Conservation (phyloP, 345 rosid genomes). For the Turritis glabra region DNA sequence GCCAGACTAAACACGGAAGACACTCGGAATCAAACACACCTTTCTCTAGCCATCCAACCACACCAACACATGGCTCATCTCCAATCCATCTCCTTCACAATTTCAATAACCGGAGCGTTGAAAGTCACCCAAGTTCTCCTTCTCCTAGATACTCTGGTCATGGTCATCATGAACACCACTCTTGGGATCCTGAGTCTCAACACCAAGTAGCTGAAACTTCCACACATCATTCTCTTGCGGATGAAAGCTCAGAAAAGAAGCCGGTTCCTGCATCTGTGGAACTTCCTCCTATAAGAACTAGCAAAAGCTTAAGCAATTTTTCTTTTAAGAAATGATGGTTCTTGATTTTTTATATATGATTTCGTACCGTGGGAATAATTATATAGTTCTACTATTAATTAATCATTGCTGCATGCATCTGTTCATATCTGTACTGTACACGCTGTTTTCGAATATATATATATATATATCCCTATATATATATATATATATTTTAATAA, state of each 20-base stretch:
- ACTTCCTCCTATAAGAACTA: constrained; percentile 36
- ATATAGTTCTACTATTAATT: background rate
- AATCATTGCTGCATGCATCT: constrained; percentile 13
- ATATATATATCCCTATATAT: too few species aligned
- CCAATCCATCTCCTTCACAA: constrained; percentile 71
- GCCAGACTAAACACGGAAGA: constrained; percentile 53
- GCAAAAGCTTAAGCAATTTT: constrained; percentile 33
- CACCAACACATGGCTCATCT: constrained; percentile 68
- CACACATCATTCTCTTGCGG: constrained; percentile 21
- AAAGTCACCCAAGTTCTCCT: constrained; percentile 49
- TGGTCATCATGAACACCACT: constrained; percentile 21
- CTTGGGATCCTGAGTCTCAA: constrained; percentile 58
- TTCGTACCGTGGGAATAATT: background rate
- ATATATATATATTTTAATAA: too few species aligned
- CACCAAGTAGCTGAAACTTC: constrained; percentile 41
- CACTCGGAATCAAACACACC: constrained; percentile 57
- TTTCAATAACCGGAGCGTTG: constrained; percentile 46
- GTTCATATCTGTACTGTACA: background rate
- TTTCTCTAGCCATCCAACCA: constrained; percentile 62
- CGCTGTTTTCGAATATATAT: background rate
- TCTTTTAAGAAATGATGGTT: constrained; percentile 34
- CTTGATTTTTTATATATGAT: background rate
- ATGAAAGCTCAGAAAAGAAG: constrained; percentile 25
- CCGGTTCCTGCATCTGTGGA: constrained; percentile 36
- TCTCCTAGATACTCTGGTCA: constrained; percentile 38